Evolutionary conservation across 192 early-diverging fungal genomes (phyloP), one percentile per base, ranked within the genome.

Genomic region (Coemansia sp.): DNA sequence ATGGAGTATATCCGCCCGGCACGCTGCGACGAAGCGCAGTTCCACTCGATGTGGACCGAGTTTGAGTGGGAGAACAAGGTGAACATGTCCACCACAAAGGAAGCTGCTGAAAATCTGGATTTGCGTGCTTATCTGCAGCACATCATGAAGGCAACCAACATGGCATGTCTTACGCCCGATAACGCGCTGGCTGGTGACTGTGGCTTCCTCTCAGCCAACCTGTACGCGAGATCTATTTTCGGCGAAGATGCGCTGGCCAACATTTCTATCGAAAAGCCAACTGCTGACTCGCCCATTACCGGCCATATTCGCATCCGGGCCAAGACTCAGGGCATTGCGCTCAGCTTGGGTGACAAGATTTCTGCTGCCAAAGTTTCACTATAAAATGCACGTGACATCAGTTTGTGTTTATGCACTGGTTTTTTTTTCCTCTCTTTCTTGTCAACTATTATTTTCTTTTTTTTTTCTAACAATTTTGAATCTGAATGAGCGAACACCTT

Each of bases 41-140:
- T 99, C 91, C 87, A 94, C 50, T 75, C 86, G 59, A 96, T 97
- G 93, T 99, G 96, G 96, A 91, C 86, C 45, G 96, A 99, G 78
- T 99, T 99, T 81, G 96, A 99, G 71, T 99, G 96, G 96, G 96
- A 99, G 73, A 99, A 99, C 82, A 97, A 97, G 84, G 94, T 99
- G 56, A 93, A 93, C 51, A 95, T 96, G 59, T 91, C 92, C 59
- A 97, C 96, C 6, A 94, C 88, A 45, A 88, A 92, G 58, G 87
- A 84, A 37, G 66, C 73, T 0, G 53, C 73, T n/a, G 73, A 61
- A 48, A 59, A 55, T 21, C 90, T 88, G 44, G 90, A 98, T 65
- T 76, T 98, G 38, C 83, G 88, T 65, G 79, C 79, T 35, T 99
- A 96, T 65, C 78, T 99, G 11, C 71, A 89, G 35, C 94, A 97